Evolutionary conservation across 129 eudicot genomes (phyloP).

Genomic region (Ambrosia trifida): DNA sequence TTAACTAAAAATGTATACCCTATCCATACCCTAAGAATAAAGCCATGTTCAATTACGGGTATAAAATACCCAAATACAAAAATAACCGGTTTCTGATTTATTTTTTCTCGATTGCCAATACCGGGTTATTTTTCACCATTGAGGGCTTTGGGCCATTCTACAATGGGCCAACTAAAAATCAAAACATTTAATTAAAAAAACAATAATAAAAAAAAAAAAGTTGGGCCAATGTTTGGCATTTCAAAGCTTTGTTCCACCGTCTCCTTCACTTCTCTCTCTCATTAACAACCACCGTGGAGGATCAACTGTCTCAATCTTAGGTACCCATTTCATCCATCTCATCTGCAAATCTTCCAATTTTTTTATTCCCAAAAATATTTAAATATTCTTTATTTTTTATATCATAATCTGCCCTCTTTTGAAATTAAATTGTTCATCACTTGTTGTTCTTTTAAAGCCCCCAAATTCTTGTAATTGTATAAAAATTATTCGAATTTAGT

Average conservation of each 20-base stretch:
- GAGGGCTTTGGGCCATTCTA: background rate
- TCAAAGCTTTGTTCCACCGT: slow-evolving; percentile 20
- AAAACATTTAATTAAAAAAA: too few species aligned
- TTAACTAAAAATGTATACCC: too few species aligned
- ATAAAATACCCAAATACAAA: too few species aligned
- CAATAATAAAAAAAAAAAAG: background rate
- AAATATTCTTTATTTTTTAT: background rate
- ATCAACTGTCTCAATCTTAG: slow-evolving; percentile 32
- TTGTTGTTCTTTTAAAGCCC: background rate
- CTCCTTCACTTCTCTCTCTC: slow-evolving; percentile 24
- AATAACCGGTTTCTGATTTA: too few species aligned
- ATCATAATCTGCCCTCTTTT: slow-evolving; percentile 9
- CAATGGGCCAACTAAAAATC: slow-evolving; percentile 8
- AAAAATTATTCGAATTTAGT: background rate
- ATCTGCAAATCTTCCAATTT: background rate
- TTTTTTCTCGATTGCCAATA: too few species aligned
- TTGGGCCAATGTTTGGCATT: background rate
- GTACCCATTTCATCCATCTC: slow-evolving; percentile 14
- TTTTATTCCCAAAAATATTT: background rate
- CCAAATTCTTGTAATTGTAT: background rate
- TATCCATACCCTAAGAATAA: too few species aligned
- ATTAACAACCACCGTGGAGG: background rate
- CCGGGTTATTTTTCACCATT: background rate
- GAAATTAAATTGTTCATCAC: slow-evolving; percentile 19
- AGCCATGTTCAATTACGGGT: too few species aligned